Percentiles rank a stretch among this genome's conserved stretches.
Conservation (phyloP, 768 basidiomycete species). For the Russula brevipes region DNA sequence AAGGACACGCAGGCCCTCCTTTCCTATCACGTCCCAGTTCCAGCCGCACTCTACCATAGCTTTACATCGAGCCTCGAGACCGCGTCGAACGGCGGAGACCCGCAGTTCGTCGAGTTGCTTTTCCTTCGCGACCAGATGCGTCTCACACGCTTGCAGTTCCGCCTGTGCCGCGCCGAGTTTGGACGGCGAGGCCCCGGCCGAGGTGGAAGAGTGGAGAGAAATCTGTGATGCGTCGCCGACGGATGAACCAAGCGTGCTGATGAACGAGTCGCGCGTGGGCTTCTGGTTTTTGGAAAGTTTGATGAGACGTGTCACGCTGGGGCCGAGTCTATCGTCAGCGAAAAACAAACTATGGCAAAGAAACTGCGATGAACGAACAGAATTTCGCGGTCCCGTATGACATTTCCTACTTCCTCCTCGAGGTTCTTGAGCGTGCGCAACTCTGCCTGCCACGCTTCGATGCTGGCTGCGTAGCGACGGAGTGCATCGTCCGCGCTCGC, state of each 20-base stretch:
- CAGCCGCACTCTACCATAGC: slow-evolving; percentile 67
- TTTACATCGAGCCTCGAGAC: slow-evolving; percentile 54
- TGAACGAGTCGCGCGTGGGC: slow-evolving; percentile 36
- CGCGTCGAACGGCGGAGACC: slow-evolving; percentile 52
- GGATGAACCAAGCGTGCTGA: slow-evolving; percentile 40
- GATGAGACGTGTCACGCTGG: slow-evolving; percentile 70
- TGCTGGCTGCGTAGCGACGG: slow-evolving; percentile 48
- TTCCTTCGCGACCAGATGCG: slow-evolving; percentile 66
- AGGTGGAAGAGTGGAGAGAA: slow-evolving; percentile 25
- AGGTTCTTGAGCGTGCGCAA: slow-evolving; percentile 55
- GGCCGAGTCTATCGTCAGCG: neutral
- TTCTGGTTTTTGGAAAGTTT: slow-evolving; percentile 65
- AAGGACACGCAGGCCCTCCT: slow-evolving; percentile 50
- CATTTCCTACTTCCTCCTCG: slow-evolving; percentile 67
- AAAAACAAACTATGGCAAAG: neutral
- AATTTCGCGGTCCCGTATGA: slow-evolving; percentile 75
- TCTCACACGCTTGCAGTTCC: slow-evolving; percentile 79
- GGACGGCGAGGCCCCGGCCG: slow-evolving; percentile 10
- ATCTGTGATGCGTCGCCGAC: slow-evolving; percentile 33
- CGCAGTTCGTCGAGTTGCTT: slow-evolving; percentile 52
- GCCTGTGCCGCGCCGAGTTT: slow-evolving; percentile 66
- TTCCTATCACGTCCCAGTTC: slow-evolving; percentile 64
- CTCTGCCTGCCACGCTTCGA: slow-evolving; percentile 63
- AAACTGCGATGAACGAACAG: slow-evolving; percentile 42
- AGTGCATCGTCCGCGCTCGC: slow-evolving; percentile 66